phyloP scores from a whole-genome alignment of 108 stramenopile genomes.

The Aurantiochytrium sp. region DNA sequence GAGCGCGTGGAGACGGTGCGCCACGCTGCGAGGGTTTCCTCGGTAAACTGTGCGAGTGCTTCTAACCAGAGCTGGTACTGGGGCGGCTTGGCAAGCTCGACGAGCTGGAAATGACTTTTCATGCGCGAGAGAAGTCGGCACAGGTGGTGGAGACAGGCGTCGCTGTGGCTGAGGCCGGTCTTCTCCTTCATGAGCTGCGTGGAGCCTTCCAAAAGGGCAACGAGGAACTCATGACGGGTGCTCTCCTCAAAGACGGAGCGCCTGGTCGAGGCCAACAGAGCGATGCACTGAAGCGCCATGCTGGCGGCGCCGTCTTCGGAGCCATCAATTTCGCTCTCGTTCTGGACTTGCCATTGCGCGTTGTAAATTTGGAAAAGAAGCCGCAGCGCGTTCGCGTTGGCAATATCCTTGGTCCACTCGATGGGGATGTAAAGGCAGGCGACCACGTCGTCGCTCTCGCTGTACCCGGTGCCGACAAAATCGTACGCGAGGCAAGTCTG shows the following conservation, averaged over 20 bases:
- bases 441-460: slow-evolving; percentile 10
- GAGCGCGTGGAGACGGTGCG: neutral
- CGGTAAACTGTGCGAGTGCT: neutral
- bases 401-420: neutral
- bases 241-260: slow-evolving; percentile 13
- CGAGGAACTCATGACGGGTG: neutral
- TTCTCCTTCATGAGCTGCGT: slow-evolving; percentile 12
- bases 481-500: neutral
- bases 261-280: neutral
- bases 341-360: neutral
- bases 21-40: neutral
- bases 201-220: neutral
- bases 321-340: slow-evolving; percentile 12
- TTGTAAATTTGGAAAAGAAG: neutral
- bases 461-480: neutral
- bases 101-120: slow-evolving; percentile 9
- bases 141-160: neutral
- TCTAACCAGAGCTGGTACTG: slow-evolving; percentile 5
- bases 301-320: neutral
- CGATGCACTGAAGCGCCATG: neutral
- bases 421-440: slow-evolving; percentile 13
- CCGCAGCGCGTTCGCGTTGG: neutral
- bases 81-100: slow-evolving; percentile 6
- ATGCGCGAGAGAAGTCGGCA: neutral
- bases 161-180: slow-evolving; percentile 10